Evolutionary conservation across 495 filamentous ascomycete genomes (phyloP).

Genomic region (Neurospora sublineolata): DNA sequence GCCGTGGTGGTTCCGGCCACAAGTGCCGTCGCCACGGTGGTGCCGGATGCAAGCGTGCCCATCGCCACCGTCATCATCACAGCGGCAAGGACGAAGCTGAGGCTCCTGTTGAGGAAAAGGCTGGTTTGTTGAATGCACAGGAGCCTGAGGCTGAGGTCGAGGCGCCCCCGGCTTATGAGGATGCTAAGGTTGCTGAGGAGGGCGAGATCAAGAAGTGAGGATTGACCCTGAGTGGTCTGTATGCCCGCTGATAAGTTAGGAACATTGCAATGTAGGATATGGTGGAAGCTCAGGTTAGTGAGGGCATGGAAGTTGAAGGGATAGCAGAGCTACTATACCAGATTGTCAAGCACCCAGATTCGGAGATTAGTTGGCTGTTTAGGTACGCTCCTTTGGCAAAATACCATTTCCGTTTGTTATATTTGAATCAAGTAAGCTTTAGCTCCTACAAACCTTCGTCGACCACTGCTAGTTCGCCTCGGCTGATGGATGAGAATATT

Average conservation of each 20-base stretch:
- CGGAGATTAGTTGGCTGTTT: background rate
- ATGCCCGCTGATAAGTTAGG: background rate
- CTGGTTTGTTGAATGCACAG: conserved; percentile 30
- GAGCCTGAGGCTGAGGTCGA: conserved; percentile 7
- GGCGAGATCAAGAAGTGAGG: background rate
- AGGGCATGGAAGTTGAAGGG: background rate
- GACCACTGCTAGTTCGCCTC: background rate
- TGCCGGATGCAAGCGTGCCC: background rate
- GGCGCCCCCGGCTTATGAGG: conserved; percentile 29
- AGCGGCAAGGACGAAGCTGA: conserved; percentile 18
- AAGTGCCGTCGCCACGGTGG: conserved; percentile 9
- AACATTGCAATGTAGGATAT: background rate
- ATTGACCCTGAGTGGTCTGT: background rate
- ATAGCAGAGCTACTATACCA: background rate
- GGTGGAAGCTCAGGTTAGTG: background rate
- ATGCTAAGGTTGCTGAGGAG: background rate
- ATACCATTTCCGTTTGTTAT: background rate
- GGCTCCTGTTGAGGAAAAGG: conserved; percentile 29
- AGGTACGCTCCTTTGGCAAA: background rate
- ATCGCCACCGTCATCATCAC: conserved; percentile 18
- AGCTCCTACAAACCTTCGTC: background rate
- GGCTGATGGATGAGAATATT: background rate
- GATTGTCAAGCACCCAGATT: background rate
- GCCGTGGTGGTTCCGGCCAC: conserved; percentile 14
- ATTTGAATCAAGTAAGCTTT: background rate